Evolutionary conservation across 2,329 filamentous ascomycete species (phyloP), one percentile per base, ranked within the genome.

Genomic region (Penicillium sp.): DNA sequence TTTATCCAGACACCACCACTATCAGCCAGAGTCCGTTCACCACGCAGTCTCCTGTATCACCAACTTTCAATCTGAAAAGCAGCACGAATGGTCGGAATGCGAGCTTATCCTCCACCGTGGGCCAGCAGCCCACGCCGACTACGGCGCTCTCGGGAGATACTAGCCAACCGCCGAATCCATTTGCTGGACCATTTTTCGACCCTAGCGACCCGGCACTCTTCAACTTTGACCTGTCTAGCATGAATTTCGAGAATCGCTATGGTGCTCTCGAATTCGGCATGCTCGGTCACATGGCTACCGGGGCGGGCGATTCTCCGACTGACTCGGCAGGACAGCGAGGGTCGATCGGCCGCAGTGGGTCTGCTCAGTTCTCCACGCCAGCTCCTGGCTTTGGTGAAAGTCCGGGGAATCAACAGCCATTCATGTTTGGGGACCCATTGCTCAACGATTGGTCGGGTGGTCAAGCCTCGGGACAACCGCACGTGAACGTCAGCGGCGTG

Each of bases 201-300:
- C 92, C 92, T 0, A 95, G 91, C 73, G 95, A 98, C 74, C 92
- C 93, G 3, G 91, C 93, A 0, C 81, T 97, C 59, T 97, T 96
- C 85, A 97, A 97, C 75, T 97, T 98, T 76, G 93, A 98, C 75
- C 87, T 97, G 12, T 93, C 96, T 59, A 93, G 92, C 62, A 86
- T 97, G 75, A 95, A 95, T 75, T 99, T 98, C 76, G 93, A 93
- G 59, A 98, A 95, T 74, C 92, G 96, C 67, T 99, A 98, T 74
- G 94, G 93, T 63, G 94, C 93, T 19, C 85, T 97, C 76, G 95
- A 98, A 77, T 97, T 98, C 76, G 91, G 93, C 58, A 97, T 98
- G 86, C 86, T 99, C 0, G 93, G 92, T 30, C 94, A 98, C 76
- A 96, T 99, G 91, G 92, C 92, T 62, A 92, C 91, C n/a, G 91